These are phyloP conservation scores for Kodamaea kaohsiungensis DNA, from an alignment of 805 yeast species.

Conservation along the genomic window DNA sequence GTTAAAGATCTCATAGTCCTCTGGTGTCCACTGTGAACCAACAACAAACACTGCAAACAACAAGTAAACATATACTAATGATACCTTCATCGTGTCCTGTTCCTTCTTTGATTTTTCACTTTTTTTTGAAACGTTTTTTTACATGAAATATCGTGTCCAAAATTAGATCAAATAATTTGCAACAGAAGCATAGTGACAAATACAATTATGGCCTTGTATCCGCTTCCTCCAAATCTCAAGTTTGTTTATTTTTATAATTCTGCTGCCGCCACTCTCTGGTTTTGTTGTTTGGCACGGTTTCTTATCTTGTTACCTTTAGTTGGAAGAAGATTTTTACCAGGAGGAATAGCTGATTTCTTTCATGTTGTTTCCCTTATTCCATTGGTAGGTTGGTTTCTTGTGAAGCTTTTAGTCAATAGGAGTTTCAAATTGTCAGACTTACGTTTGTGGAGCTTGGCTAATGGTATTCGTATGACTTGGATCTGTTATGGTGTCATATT, in stretches of 20 bases:
- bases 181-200: not conserved
- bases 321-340: conserved; percentile 65
- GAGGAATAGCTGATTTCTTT: conserved; percentile 70
- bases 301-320: conserved; percentile 59
- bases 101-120: not conserved
- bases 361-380: conserved; percentile 41
- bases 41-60: conserved; percentile 20
- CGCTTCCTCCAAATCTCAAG: conserved; percentile 33
- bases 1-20: conserved; percentile 80
- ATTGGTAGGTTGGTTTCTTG: conserved; percentile 17
- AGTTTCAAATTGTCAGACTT: conserved; percentile 14
- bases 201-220: conserved; percentile 38
- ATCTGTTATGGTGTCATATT: conserved; percentile 43
- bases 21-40: conserved; percentile 54
- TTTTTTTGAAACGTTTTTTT: not conserved
- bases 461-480: conserved; percentile 36
- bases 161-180: not conserved
- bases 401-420: conserved; percentile 15
- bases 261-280: conserved; percentile 46
- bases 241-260: conserved; percentile 35
- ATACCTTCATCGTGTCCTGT: not conserved
- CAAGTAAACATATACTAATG: not conserved
- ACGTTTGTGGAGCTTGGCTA: conserved; percentile 35
- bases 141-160: not conserved
- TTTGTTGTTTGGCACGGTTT: conserved; percentile 50